Conservation (phyloP, 1,284 basidiomycete species). For the Microbotryum violaceum region DNA sequence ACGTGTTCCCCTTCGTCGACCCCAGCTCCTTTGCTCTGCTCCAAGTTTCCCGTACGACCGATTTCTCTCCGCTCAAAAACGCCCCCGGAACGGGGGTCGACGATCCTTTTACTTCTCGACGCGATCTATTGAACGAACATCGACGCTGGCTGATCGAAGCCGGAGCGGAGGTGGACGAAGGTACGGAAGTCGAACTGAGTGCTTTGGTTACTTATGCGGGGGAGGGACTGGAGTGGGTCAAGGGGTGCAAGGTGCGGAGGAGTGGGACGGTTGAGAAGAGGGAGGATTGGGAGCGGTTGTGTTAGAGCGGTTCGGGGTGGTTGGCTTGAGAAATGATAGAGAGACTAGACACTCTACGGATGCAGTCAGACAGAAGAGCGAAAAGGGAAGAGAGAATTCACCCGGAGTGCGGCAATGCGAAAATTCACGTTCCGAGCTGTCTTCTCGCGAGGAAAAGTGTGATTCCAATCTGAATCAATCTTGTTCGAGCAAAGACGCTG, state of each 20-base stretch:
- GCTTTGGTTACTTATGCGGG: conserved; percentile 83
- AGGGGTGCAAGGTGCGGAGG: conserved; percentile 60
- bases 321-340: too few species aligned
- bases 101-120: conserved; percentile 74
- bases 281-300: conserved; percentile 22
- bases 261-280: conserved; percentile 38
- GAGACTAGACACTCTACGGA: too few species aligned
- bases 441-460: too few species aligned
- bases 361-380: too few species aligned
- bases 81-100: conserved; percentile 92
- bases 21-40: conserved; percentile 69
- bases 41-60: conserved; percentile 79
- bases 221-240: conserved; percentile 73
- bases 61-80: conserved; percentile 97
- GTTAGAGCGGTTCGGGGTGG: too few species aligned
- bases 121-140: conserved; percentile 87
- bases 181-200: conserved; percentile 81
- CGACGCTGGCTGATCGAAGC: conserved; percentile 69
- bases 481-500: too few species aligned
- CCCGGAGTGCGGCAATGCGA: too few species aligned
- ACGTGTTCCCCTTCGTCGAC: conserved; percentile 79
- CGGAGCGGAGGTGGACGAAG: conserved; percentile 63
- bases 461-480: too few species aligned
- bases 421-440: too few species aligned
- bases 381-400: too few species aligned